Evolutionary conservation across 805 yeast genomes (phyloP), one percentile per base, ranked within the genome.

Genomic region (Monosporozyma yasuniensis): DNA sequence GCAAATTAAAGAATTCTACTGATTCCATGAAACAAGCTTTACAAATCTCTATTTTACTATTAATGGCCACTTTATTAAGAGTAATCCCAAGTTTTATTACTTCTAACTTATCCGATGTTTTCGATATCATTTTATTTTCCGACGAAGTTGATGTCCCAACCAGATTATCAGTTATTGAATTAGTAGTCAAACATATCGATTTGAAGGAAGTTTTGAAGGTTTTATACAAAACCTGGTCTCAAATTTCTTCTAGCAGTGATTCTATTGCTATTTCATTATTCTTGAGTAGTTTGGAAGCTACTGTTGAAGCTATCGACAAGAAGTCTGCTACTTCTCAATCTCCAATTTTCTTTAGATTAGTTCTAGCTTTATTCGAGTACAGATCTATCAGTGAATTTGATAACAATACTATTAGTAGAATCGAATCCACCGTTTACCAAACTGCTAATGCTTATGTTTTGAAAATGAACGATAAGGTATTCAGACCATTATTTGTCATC

Each of bases 391-490:
- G 78, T 43, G 71, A 67, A 22, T 83, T 82, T 63, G 89, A 83
- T 60, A 75, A 70, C 55, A 87, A 87, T 61, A 83, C 95, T 11
- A 72, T 86, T 55, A 81, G 84, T 64, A 77, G 95, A 57, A 79
- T 91, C 54, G 98, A 91, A 64, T 75, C 88, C 18, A 76, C 84
- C 10, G 79, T 84, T 62, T 84, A 85, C 58, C 72, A 77, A 37
- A 79, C 89, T 63, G 90, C 86, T 19, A 79, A 91, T 55, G 72
- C 73, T 22, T 83, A 81, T 57, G 95, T 91, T 18, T 76, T 93
- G 83, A 90, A 91, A 68, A 77, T 93, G 69, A 93, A 93, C 64
- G 99, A 93, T 65, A 88, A 87, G 70, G 79, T 83, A 21, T 93
- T 93, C 76, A 80, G 97, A 63, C 99, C 99, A 18, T 72, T 87